These are phyloP conservation scores for Arthrinium phaeospermum DNA, from an alignment of 2,329 filamentous ascomycete genomes.

Conservation along the genomic window DNA sequence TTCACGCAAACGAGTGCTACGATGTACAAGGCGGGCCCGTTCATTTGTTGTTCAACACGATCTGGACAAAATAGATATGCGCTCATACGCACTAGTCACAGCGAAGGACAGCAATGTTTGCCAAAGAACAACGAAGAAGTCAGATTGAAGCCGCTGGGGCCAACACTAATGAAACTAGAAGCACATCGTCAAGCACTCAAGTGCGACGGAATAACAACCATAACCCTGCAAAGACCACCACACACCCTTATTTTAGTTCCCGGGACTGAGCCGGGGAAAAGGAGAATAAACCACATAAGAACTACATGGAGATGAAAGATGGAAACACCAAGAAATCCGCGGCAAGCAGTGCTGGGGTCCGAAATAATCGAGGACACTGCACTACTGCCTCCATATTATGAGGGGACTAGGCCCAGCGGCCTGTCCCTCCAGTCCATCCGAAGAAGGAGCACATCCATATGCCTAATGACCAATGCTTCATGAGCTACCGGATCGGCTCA, in stretches of 20 bases:
- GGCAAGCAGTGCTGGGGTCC: conserved; percentile 32
- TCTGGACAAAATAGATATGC: not conserved
- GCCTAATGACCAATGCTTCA: conserved; percentile 33
- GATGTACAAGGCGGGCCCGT: not conserved
- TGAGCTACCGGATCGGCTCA: conserved; percentile 45
- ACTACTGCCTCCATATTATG: conserved; percentile 31
- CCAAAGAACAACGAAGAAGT: not conserved
- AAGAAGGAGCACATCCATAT: conserved; percentile 30
- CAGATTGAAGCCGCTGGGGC: not conserved
- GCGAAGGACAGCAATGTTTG: not conserved
- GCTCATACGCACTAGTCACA: not conserved
- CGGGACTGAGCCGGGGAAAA: not conserved
- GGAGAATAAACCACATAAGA: conserved; percentile 21
- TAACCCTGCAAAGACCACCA: not conserved
- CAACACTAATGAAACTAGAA: not conserved
- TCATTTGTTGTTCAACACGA: not conserved
- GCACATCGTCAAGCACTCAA: not conserved
- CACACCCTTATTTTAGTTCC: conserved; percentile 20
- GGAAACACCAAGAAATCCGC: conserved; percentile 28
- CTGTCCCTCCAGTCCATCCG: conserved; percentile 42
- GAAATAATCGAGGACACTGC: conserved; percentile 33
- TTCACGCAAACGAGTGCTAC: not conserved
- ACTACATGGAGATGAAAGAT: conserved; percentile 30
- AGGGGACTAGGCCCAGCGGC: conserved; percentile 33
- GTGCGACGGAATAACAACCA: conserved; percentile 5